phyloP scores from a whole-genome alignment of 2,329 filamentous ascomycete genomes.

The Venturia nashicola region DNA sequence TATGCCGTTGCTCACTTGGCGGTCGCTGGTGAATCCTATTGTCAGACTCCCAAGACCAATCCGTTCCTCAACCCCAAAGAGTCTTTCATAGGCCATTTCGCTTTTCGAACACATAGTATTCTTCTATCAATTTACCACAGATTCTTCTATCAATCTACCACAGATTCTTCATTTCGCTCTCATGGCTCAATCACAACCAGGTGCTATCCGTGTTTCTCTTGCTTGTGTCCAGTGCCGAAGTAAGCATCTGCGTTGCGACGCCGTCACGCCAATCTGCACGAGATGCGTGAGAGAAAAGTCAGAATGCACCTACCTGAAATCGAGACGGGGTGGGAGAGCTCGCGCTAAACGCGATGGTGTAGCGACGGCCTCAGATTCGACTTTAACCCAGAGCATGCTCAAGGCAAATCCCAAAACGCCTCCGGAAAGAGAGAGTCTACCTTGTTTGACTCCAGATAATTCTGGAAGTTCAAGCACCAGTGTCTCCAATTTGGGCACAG shows the following conservation, averaged over 20 bases:
- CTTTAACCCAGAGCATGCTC: background rate
- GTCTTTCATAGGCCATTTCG: too few relatives aligned
- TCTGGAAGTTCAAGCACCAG: background rate
- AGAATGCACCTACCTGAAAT: background rate
- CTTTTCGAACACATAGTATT: too few relatives aligned
- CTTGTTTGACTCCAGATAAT: background rate
- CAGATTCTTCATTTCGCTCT: background rate
- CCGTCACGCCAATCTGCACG: background rate
- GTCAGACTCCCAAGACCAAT: background rate
- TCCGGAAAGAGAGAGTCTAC: background rate
- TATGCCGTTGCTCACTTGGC: background rate
- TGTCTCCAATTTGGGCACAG: background rate
- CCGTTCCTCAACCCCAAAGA: too few relatives aligned
- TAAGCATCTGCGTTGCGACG: conserved; percentile 6
- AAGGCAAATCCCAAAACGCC: background rate
- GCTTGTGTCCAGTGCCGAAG: conserved; percentile 7
- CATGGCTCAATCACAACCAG: background rate
- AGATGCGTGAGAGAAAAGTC: background rate
- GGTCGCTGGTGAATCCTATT: background rate
- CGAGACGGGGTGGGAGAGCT: background rate
- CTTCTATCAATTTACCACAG: too few relatives aligned
- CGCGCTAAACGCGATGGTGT: background rate
- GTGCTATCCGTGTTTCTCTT: background rate
- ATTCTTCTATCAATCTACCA: too few relatives aligned
- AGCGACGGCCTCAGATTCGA: background rate